Evolutionary conservation across 768 basidiomycete species (phyloP).

Genomic region (Suillus discolor): DNA sequence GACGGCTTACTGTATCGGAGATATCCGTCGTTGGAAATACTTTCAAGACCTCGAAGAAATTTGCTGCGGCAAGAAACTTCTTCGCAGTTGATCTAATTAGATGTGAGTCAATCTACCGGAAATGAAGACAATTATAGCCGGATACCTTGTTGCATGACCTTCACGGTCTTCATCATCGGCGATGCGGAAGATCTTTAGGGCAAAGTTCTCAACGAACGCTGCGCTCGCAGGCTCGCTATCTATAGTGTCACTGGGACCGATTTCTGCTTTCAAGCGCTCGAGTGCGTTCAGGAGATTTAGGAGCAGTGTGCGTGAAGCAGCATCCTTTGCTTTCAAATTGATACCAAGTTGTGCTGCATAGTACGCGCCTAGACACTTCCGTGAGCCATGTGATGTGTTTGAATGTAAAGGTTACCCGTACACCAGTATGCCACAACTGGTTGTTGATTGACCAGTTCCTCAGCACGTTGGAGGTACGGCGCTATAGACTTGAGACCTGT

Average conservation of each 20-base stretch:
- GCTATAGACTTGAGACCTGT: constrained; percentile 65
- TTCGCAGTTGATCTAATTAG: constrained; percentile 77
- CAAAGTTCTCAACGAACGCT: constrained; percentile 96
- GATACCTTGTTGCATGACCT: constrained; percentile 74
- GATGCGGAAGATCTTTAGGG: constrained; percentile 79
- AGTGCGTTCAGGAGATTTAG: constrained; percentile 74
- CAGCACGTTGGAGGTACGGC: constrained; percentile 87
- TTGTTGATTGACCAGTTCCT: constrained; percentile 82
- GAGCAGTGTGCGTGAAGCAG: constrained; percentile 66
- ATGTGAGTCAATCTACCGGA: constrained; percentile 12
- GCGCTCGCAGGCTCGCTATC: constrained; percentile 81
- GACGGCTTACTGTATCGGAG: constrained; percentile 54
- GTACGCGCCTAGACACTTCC: constrained; percentile 68
- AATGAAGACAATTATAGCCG: background rate
- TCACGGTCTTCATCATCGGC: constrained; percentile 92
- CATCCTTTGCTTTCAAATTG: constrained; percentile 66
- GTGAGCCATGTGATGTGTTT: constrained; percentile 1
- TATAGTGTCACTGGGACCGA: constrained; percentile 77
- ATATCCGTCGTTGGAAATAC: constrained; percentile 66
- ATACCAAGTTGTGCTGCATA: constrained; percentile 91
- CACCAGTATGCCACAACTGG: constrained; percentile 96
- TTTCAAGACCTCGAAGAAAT: constrained; percentile 89
- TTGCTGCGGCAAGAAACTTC: constrained; percentile 93
- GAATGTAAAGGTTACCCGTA: constrained; percentile 42
- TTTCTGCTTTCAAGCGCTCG: constrained; percentile 77